Evolutionary conservation across 2,329 filamentous ascomycete genomes (phyloP).

Genomic region (Raffaelea deltoideospora): DNA sequence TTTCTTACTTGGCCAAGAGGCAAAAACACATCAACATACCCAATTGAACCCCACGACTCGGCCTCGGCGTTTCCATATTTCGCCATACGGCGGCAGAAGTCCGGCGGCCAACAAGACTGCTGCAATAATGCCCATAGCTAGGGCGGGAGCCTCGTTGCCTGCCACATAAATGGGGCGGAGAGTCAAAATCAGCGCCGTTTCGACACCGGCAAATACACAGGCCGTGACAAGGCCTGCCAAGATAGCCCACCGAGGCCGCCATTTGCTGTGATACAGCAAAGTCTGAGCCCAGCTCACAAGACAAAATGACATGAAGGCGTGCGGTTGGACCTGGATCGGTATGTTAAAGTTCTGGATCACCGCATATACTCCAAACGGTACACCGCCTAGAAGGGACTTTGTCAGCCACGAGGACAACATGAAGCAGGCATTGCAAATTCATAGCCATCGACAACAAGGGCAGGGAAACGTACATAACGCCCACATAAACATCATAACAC

Average conservation of each 20-base stretch:
- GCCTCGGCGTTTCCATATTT: slow-evolving; percentile 45
- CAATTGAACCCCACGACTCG: slow-evolving; percentile 46
- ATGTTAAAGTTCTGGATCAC: slow-evolving; percentile 26
- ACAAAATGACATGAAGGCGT: slow-evolving; percentile 23
- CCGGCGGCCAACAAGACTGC: slow-evolving; percentile 40
- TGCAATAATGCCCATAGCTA: slow-evolving; percentile 41
- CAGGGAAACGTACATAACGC: slow-evolving; percentile 28
- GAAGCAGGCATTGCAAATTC: no score
- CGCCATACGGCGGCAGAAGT: slow-evolving; percentile 44
- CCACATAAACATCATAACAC: slow-evolving; percentile 48
- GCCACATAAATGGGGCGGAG: slow-evolving; percentile 38
- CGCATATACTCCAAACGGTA: slow-evolving; percentile 25
- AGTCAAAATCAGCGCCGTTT: slow-evolving; percentile 40
- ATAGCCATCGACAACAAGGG: background rate
- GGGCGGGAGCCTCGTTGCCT: slow-evolving; percentile 37
- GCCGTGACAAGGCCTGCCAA: slow-evolving; percentile 23
- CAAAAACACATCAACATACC: slow-evolving; percentile 5
- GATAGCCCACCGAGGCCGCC: slow-evolving; percentile 29
- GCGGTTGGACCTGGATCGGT: slow-evolving; percentile 27
- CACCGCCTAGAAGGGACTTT: slow-evolving; percentile 19
- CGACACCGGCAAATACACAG: slow-evolving; percentile 32
- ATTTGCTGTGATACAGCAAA: slow-evolving; percentile 21
- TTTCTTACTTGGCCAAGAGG: background rate
- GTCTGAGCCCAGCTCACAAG: slow-evolving; percentile 23
- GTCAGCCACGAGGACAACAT: background rate